Conservation (phyloP, 108 stramenopile genomes). For the Phaeodactylum tricornutum region DNA sequence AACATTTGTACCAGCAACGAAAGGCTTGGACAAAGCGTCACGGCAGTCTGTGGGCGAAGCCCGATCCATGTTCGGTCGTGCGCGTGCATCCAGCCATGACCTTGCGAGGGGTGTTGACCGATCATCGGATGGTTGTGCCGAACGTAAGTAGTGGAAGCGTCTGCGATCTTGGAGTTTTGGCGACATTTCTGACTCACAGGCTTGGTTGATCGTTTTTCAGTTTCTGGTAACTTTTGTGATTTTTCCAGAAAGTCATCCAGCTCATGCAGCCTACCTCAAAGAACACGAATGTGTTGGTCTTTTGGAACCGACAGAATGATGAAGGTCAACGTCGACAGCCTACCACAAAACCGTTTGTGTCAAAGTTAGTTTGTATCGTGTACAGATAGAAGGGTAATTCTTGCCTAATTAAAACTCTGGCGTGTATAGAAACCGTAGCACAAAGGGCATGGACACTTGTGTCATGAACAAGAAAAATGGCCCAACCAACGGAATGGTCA, state of each 20-base stretch:
- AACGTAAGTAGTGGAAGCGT: slow-evolving; percentile 28
- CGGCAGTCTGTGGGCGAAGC: slow-evolving; percentile 63
- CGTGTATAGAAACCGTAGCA: slow-evolving; percentile 84
- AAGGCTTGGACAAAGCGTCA: slow-evolving; percentile 76
- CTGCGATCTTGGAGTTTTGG: too few relatives aligned
- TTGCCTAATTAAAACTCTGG: slow-evolving; percentile 84
- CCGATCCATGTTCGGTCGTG: slow-evolving; percentile 55
- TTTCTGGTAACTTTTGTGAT: slow-evolving; percentile 72
- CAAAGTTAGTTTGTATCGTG: too few relatives aligned
- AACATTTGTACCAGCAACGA: slow-evolving; percentile 68
- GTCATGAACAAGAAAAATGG: slow-evolving; percentile 90
- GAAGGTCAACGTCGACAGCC: too few relatives aligned
- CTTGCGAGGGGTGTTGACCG: slow-evolving; percentile 41
- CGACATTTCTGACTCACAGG: too few relatives aligned
- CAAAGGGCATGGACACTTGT: slow-evolving; percentile 84
- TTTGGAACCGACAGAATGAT: slow-evolving; percentile 31
- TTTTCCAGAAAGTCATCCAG: slow-evolving; percentile 79
- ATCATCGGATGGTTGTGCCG: slow-evolving; percentile 67
- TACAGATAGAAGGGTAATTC: too few relatives aligned
- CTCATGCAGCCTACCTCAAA: slow-evolving; percentile 69
- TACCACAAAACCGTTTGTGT: too few relatives aligned
- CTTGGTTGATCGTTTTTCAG: too few relatives aligned
- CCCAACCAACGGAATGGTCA: slow-evolving; percentile 85
- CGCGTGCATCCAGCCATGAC: slow-evolving; percentile 76
- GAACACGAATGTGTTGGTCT: slow-evolving; percentile 71